A percentile compares a stretch with the other conserved stretches of the same genome.
Conservation (phyloP, 352 stramenopile species). For the Pythium coloratum region DNA sequence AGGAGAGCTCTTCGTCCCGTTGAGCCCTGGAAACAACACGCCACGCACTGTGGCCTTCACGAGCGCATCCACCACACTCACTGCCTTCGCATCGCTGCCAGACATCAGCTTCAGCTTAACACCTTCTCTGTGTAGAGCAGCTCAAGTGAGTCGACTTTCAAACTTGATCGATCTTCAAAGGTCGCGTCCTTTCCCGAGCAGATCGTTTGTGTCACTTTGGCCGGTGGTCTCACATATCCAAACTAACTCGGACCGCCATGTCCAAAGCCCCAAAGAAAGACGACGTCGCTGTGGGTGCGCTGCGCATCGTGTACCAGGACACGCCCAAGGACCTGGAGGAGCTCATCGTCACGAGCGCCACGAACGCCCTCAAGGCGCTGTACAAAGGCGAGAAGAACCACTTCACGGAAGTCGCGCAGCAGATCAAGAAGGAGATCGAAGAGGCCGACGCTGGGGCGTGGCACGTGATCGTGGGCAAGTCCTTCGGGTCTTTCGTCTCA, state of each 20-base stretch:
- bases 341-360: slow-evolving; percentile 65
- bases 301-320: slow-evolving; percentile 75
- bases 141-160: not conserved
- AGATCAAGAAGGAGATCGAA: slow-evolving; percentile 80
- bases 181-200: slow-evolving; percentile 4
- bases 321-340: slow-evolving; percentile 70
- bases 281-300: slow-evolving; percentile 60
- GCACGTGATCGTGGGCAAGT: slow-evolving; percentile 87
- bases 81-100: slow-evolving; percentile 10
- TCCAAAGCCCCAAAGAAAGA: slow-evolving; percentile 84
- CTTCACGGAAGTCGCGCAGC: slow-evolving; percentile 78
- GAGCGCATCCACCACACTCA: slow-evolving; percentile 39
- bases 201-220: not conserved
- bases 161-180: not conserved
- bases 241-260: slow-evolving; percentile 28
- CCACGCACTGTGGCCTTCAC: slow-evolving; percentile 42
- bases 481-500: slow-evolving; percentile 82
- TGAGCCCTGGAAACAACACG: slow-evolving; percentile 38
- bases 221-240: slow-evolving; percentile 6
- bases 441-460: slow-evolving; percentile 66
- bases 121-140: not conserved
- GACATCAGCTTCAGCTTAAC: not conserved
- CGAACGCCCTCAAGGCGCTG: slow-evolving; percentile 75
- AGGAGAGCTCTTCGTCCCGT: not conserved
- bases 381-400: slow-evolving; percentile 87